phyloP scores from a whole-genome alignment of 2,329 filamentous ascomycete species.

The Fusarium sterilihyphosum region DNA sequence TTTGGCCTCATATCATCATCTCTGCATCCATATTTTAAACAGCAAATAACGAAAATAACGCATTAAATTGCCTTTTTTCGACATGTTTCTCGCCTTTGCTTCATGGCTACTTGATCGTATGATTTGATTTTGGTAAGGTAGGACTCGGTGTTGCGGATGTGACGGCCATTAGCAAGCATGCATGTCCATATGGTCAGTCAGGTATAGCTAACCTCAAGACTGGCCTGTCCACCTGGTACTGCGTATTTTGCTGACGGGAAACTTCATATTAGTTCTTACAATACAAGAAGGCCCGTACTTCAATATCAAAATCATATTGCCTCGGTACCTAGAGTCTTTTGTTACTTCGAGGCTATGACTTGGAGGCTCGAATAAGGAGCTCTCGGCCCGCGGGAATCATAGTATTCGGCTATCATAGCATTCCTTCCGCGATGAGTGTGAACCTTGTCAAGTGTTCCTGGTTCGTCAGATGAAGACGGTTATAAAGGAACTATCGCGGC shows the following conservation, averaged over 20 bases:
- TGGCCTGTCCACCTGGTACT: neutral
- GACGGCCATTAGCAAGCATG: neutral
- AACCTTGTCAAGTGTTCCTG: neutral
- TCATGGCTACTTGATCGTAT: neutral
- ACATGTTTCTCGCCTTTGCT: neutral
- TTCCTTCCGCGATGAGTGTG: neutral
- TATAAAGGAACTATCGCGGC: neutral
- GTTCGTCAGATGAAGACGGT: neutral
- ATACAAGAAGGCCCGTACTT: no score
- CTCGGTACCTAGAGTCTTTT: neutral
- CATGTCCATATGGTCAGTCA: neutral
- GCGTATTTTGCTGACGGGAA: neutral
- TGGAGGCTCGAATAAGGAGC: neutral
- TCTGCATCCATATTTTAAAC: slow-evolving; percentile 5
- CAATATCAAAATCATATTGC: neutral
- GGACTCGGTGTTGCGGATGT: neutral
- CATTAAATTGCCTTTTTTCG: neutral
- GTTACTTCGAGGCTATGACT: neutral
- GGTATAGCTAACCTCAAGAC: no score
- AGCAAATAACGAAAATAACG: neutral
- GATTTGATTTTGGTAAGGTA: neutral
- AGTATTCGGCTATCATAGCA: neutral
- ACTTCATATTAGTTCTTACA: neutral
- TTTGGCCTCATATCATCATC: slow-evolving; percentile 14
- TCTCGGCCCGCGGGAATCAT: neutral